phyloP scores from a whole-genome alignment of 2,329 filamentous ascomycete species.

The Fusarium anguioides region DNA sequence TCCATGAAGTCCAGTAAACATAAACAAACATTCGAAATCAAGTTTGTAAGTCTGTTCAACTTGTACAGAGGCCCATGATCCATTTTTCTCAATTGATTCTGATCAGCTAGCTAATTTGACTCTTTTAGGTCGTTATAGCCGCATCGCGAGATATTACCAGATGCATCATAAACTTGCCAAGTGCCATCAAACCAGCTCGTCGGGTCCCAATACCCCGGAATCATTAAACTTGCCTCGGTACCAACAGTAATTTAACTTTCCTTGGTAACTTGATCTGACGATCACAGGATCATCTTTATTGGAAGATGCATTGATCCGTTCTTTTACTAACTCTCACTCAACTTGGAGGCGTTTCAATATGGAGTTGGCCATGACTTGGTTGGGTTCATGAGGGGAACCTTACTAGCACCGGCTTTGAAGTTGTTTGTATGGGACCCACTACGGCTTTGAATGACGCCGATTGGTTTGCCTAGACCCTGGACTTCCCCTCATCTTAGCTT shows the following conservation, averaged over 20 bases:
- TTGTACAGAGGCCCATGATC: no score
- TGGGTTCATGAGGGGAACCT: no score
- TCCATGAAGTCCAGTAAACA: no score
- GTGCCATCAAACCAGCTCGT: not conserved
- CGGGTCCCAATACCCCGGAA: not conserved
- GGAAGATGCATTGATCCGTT: not conserved
- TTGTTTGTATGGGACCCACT: fast-evolving
- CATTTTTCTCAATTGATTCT: no score
- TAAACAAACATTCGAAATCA: no score
- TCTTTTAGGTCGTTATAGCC: no score
- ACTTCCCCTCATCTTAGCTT: not conserved
- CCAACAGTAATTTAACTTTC: not conserved
- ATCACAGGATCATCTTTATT: not conserved
- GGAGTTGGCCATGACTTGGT: not conserved
- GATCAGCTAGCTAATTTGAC: no score
- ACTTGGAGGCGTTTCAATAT: not conserved
- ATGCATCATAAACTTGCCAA: no score
- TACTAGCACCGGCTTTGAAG: conserved; percentile 27
- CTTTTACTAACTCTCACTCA: not conserved
- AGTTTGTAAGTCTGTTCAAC: no score
- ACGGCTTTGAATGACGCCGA: not conserved
- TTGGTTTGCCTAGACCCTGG: not conserved
- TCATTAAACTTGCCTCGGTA: not conserved
- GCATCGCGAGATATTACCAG: no score
- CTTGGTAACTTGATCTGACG: not conserved